These are phyloP conservation scores for Nemophila menziesii DNA, from an alignment of 257 asterid genomes.

Conservation along the genomic window DNA sequence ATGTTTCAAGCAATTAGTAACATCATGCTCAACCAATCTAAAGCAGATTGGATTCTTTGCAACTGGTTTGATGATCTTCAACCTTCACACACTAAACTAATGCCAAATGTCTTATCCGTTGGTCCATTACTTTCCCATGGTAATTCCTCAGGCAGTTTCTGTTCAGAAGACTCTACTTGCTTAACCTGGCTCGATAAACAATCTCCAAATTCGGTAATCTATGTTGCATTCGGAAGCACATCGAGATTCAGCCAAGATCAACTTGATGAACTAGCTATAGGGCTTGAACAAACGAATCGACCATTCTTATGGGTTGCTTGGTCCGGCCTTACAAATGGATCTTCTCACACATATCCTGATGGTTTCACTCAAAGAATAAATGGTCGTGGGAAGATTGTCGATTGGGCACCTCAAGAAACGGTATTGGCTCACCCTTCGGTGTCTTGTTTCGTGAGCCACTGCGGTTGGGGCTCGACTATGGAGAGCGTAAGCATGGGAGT, in stretches of 20 bases:
- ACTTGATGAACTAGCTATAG: conserved; percentile 32
- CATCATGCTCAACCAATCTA: conserved; percentile 2
- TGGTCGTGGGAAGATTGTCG: conserved; percentile 33
- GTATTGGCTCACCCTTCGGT: conserved; percentile 38
- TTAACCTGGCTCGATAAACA: conserved; percentile 48
- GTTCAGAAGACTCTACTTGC: conserved; percentile 39
- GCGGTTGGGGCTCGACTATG: conserved; percentile 54
- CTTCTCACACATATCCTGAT: neutral
- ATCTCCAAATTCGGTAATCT: conserved; percentile 31
- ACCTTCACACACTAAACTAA: conserved; percentile 10
- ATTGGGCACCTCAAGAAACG: conserved; percentile 65
- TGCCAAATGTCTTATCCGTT: conserved; percentile 29
- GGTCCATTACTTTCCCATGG: conserved; percentile 39
- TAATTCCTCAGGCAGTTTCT: conserved; percentile 25
- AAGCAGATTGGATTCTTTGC: conserved; percentile 37
- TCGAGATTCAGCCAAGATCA: conserved; percentile 30
- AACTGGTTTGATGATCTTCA: conserved; percentile 37
- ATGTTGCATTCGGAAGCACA: conserved; percentile 58
- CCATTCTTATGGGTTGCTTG: conserved; percentile 51
- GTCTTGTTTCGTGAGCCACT: conserved; percentile 46
- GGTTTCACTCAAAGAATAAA: conserved; percentile 22
- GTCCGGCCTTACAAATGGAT: conserved; percentile 23
- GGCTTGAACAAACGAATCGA: conserved; percentile 33
- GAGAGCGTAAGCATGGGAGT: conserved; percentile 56
- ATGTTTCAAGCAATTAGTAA: conserved; percentile 14